Evolutionary conservation across 345 rosid species (phyloP), one percentile per base, ranked within the genome.

Genomic region (Sisymbrium altissimum): DNA sequence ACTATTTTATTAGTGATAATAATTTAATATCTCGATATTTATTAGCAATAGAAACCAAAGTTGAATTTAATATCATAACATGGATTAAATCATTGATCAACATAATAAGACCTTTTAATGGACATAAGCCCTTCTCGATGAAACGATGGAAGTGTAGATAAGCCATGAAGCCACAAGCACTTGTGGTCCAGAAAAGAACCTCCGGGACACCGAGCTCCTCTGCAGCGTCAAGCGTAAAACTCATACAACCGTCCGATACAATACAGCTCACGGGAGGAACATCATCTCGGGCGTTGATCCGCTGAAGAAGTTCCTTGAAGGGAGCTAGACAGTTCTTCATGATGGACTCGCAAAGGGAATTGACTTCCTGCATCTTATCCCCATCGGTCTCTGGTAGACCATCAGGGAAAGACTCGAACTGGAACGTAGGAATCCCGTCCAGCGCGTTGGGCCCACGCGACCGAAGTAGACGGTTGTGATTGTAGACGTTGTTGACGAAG

Each of bases 401-500:
- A 7, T 84, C 85, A 3, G 81, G 74, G 12, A 82, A 80, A 3
- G 79, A 19, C 38, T 75, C 74, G 18, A 75, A 82, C 12, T 68
- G 54, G 70, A 84, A 84, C 4, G 72, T 55, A 13, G 85, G 70
- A 6, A 62, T 19, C 30, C 67, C 69, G 6, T 61, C 45, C 6
- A 80, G 71, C 0, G 81, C 61, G 36, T 72, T 49, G 5, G 66
- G 25, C 11, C 81, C 82, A 52, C 62, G 35, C 7, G 84, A 75
- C 9, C 63, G 68, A 36, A 78, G 64, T 9, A 84, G 39, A 21
- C 81, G 79, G 18, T 53, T 48, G 21, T 80, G 82, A 17, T 80
- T 84, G 55, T 63, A 80, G 35, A 75, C 61, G 2, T 81, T 84
- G 82, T 77, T 71, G 6, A 81, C 82, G 32, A 84, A 84, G 35